A percentile compares a stretch with the other conserved stretches of the same genome.
These are phyloP conservation scores for Microcyclospora tardicrescens DNA, from an alignment of 2,329 filamentous ascomycete genomes.

Conservation along the genomic window DNA sequence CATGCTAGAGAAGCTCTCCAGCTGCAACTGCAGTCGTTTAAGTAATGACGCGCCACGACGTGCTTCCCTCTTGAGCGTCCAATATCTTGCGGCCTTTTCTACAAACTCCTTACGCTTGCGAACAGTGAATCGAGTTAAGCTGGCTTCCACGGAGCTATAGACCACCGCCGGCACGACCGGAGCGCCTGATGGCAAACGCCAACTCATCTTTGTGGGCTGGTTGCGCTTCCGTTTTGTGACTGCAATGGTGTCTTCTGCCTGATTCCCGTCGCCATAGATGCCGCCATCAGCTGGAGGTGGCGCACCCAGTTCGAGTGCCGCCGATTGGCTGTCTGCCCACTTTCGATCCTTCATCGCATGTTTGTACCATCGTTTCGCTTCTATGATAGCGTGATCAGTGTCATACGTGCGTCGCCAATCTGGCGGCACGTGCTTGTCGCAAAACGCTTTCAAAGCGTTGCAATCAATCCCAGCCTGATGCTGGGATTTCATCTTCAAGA, in stretches of 20 bases:
- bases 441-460: slow-evolving; percentile 83
- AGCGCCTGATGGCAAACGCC: slow-evolving; percentile 88
- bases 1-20: slow-evolving; percentile 95
- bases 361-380: slow-evolving; percentile 81
- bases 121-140: slow-evolving; percentile 69
- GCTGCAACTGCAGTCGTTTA: slow-evolving; percentile 83
- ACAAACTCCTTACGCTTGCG: slow-evolving; percentile 85
- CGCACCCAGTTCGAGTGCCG: slow-evolving; percentile 68
- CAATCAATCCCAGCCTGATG: slow-evolving; percentile 69
- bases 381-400: slow-evolving; percentile 64
- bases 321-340: slow-evolving; percentile 83
- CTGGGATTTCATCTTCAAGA: slow-evolving; percentile 90
- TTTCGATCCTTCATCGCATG: slow-evolving; percentile 75
- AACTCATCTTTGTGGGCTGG: slow-evolving; percentile 52
- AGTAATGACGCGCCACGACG: slow-evolving; percentile 80
- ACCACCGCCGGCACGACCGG: slow-evolving; percentile 86
- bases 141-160: slow-evolving; percentile 71
- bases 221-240: slow-evolving; percentile 49
- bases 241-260: slow-evolving; percentile 39
- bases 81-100: slow-evolving; percentile 88
- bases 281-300: slow-evolving; percentile 35
- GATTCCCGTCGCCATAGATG: slow-evolving; percentile 29
- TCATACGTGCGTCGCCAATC: slow-evolving; percentile 82
- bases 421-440: slow-evolving; percentile 81
- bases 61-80: slow-evolving; percentile 92